Evolutionary conservation across 2,329 filamentous ascomycete genomes (phyloP), one percentile per base, ranked within the genome.

Genomic region (Botrytis paeoniae): DNA sequence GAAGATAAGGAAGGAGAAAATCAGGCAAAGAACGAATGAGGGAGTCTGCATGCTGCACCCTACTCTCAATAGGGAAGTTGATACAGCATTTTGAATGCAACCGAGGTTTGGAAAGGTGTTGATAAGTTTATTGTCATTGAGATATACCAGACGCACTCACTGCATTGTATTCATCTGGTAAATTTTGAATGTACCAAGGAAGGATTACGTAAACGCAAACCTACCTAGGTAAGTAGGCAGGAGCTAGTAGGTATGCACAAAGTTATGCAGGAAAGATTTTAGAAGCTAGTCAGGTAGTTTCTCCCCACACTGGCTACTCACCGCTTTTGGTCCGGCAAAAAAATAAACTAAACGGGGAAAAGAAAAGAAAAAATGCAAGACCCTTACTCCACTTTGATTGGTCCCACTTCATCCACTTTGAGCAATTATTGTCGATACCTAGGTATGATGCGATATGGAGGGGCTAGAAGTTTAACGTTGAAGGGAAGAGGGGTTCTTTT

Each of bases 401-500:
- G n/a, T 32, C 39, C 39, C 61, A 32, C 39, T 32, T 64, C 61
- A 61, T 25, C 61, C 61, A 45, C 39, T 64, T 32, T 45, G 61
- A 64, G 61, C 39, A 43, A 64, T 64, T 64, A 45, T 64, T 32
- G 29, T 32, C 12, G 5, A 43, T 43, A n/a, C 48, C 48, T n/a
- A 54, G 48, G 25, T 54, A 43, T 43, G 39, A 43, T 43, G 32
- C 45, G 39, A 63, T 63, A 63, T 63, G 61, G 61, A 63, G 60
- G 37, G 37, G 60, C 60, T 41, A 62, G 60, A 62, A 62, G 60
- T n/a, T 62, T 41, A 62, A 62, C 37, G 35, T 62, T 62, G 37
- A 62, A 62, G 14, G 25, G 60, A n/a, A n/a, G 60, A 62, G 60
- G 60, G 60, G 60, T 39, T 41, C 12, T n/a, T 62, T 62, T 62